Conservation (phyloP, 2,329 filamentous ascomycete species). For the Zelopaecilomyces penicillatus region DNA sequence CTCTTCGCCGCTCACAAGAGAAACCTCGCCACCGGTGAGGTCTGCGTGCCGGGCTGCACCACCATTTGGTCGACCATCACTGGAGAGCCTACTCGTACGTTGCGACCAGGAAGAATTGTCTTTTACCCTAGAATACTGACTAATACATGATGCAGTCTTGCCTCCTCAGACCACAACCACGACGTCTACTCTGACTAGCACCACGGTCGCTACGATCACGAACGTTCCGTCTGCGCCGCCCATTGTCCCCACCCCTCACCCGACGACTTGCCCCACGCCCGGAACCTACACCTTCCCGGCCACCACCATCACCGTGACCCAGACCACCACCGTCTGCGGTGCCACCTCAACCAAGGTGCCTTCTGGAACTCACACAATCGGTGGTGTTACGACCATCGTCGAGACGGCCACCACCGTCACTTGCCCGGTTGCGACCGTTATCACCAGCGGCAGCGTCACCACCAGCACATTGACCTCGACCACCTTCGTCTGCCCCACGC, state of each 20-base stretch:
- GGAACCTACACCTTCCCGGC: slow-evolving; percentile 71
- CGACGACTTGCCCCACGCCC: slow-evolving; percentile 51
- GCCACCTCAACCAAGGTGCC: slow-evolving; percentile 54
- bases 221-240: slow-evolving; percentile 8
- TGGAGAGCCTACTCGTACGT: slow-evolving; percentile 57
- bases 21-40: slow-evolving; percentile 29
- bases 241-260: slow-evolving; percentile 43
- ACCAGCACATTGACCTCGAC: slow-evolving; percentile 62
- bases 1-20: slow-evolving; percentile 44
- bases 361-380: slow-evolving; percentile 58
- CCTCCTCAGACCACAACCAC: slow-evolving; percentile 21
- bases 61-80: slow-evolving; percentile 66
- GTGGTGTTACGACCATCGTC: slow-evolving; percentile 66
- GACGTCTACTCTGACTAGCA: slow-evolving; percentile 15
- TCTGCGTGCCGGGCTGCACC: slow-evolving; percentile 57
- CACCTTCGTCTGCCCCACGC: slow-evolving; percentile 62
- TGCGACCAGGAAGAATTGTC: not conserved
- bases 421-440: slow-evolving; percentile 60
- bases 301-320: slow-evolving; percentile 58
- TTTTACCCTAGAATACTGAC: too few relatives aligned
- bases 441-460: slow-evolving; percentile 46
- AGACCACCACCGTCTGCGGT: slow-evolving; percentile 59
- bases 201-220: slow-evolving; percentile 10
- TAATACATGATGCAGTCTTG: slow-evolving; percentile 24
- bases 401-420: slow-evolving; percentile 56